Percentiles rank a stretch among this genome's conserved stretches.
phyloP scores from a whole-genome alignment of 2,329 filamentous ascomycete genomes.

The Grosmannia huntii region DNA sequence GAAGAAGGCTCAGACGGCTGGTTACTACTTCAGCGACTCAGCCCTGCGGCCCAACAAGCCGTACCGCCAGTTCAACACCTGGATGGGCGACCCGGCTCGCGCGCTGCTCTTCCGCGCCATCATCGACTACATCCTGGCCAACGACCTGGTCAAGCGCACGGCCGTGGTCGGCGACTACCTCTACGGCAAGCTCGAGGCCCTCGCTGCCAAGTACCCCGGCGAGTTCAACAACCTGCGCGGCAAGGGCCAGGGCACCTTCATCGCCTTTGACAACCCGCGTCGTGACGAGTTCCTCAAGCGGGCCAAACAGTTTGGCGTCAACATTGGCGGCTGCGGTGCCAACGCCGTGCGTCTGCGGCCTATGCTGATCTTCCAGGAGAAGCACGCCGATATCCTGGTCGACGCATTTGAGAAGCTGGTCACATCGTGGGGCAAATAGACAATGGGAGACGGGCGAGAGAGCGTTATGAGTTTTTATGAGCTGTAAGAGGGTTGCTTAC shows the following conservation, averaged over 20 bases:
- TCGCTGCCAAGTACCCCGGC: slow-evolving; percentile 58
- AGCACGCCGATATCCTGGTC: slow-evolving; percentile 76
- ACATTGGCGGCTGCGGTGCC: slow-evolving; percentile 73
- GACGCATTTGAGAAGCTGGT: slow-evolving; percentile 67
- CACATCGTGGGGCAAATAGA: slow-evolving; percentile 22
- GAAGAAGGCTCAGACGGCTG: slow-evolving; percentile 90
- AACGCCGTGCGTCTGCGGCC: slow-evolving; percentile 67
- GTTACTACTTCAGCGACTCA: slow-evolving; percentile 79
- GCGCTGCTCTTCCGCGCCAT: slow-evolving; percentile 80
- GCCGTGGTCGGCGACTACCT: slow-evolving; percentile 69
- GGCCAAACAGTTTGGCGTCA: slow-evolving; percentile 71
- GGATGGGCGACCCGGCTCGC: slow-evolving; percentile 86
- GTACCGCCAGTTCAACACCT: slow-evolving; percentile 94
- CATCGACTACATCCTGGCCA: slow-evolving; percentile 61
- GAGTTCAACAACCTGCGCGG: slow-evolving; percentile 76
- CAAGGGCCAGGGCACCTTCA: slow-evolving; percentile 81
- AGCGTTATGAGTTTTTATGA: not conserved
- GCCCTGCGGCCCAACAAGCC: slow-evolving; percentile 79
- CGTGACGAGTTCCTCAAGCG: slow-evolving; percentile 67
- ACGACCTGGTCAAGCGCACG: slow-evolving; percentile 69
- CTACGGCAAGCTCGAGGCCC: slow-evolving; percentile 52
- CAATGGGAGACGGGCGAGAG: not conserved
- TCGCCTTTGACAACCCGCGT: slow-evolving; percentile 76
- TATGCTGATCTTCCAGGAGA: slow-evolving; percentile 87
- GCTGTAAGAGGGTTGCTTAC: not conserved